Conservation (phyloP, 2,329 filamentous ascomycete species). For the Plectosphaerella sp. region DNA sequence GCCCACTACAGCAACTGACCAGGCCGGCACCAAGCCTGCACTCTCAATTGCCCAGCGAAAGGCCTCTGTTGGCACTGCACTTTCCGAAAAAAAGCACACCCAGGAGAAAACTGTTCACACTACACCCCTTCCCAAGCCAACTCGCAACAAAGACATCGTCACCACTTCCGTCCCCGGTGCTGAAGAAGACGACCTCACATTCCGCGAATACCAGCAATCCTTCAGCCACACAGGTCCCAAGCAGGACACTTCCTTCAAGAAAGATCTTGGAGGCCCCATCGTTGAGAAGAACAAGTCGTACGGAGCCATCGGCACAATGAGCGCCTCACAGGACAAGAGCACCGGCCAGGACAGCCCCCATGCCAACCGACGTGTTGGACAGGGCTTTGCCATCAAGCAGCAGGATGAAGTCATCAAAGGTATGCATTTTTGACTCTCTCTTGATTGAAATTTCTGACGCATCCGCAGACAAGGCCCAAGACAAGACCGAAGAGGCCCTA, state of each 20-base stretch:
- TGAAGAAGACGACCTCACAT: background rate
- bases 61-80: background rate
- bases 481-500: background rate
- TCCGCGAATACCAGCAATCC: background rate
- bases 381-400: background rate
- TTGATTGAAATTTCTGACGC: background rate
- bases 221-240: background rate
- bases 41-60: background rate
- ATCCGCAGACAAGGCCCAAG: background rate
- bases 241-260: constrained; percentile 16
- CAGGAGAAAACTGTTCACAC: too few relatives aligned
- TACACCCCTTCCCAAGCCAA: background rate
- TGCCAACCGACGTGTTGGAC: background rate
- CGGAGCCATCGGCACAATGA: background rate
- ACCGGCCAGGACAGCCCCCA: background rate
- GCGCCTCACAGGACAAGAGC: background rate
- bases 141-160: background rate
- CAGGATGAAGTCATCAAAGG: background rate
- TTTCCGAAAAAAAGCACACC: too few relatives aligned
- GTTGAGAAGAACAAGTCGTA: background rate
- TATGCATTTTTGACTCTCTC: background rate
- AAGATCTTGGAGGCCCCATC: too few relatives aligned
- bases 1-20: background rate
- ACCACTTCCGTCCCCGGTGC: background rate
- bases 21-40: background rate